These are phyloP conservation scores for Oryza meridionalis DNA, from an alignment of 176 grass and related monocot genomes.

Conservation along the genomic window DNA sequence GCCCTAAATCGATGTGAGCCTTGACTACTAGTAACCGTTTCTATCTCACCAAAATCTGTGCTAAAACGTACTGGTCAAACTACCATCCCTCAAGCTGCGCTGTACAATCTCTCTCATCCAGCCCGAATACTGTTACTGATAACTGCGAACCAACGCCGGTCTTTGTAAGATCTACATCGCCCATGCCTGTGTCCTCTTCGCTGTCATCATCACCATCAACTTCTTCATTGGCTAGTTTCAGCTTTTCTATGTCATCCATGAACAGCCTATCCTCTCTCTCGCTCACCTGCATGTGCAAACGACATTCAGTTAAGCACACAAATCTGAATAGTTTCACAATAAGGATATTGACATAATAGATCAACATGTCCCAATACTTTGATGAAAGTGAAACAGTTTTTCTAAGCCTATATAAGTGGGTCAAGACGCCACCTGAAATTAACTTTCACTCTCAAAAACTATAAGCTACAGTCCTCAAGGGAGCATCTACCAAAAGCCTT, in stretches of 20 bases:
- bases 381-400: neutral
- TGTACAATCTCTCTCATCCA: slow-evolving; percentile 40
- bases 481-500: too few species aligned
- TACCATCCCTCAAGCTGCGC: neutral
- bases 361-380: neutral
- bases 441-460: too few species aligned
- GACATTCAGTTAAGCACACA: neutral
- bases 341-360: neutral
- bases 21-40: neutral
- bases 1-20: too few species aligned
- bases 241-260: slow-evolving; percentile 53
- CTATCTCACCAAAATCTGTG: neutral
- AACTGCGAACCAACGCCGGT: slow-evolving; percentile 38
- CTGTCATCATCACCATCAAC: slow-evolving; percentile 66
- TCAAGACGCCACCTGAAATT: too few species aligned
- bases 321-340: too few species aligned
- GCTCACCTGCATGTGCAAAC: slow-evolving; percentile 58
- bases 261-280: slow-evolving; percentile 68
- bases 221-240: slow-evolving; percentile 51
- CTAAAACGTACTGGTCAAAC: too few species aligned
- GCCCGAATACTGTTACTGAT: neutral
- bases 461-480: too few species aligned
- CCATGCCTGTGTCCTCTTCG: slow-evolving; percentile 72
- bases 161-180: slow-evolving; percentile 50
- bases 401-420: too few species aligned